A percentile compares a stretch with the other conserved stretches of the same genome.
Evolutionary conservation across 1,284 basidiomycete genomes (phyloP).

Genomic region (Anthracocystis panici-leucophaei): DNA sequence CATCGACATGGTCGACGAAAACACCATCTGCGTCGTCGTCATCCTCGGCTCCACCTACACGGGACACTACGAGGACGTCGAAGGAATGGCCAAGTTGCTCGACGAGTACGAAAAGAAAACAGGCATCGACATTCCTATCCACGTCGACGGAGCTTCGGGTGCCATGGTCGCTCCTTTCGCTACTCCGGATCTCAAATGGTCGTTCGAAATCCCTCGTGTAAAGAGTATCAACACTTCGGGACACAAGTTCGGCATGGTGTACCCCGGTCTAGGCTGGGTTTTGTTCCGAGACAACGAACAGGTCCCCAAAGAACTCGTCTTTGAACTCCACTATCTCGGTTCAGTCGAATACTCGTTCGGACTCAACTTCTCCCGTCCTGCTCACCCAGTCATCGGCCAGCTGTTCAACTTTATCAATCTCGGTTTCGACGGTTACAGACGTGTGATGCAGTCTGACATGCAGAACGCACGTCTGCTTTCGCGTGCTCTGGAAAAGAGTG

Average conservation of each 20-base stretch:
- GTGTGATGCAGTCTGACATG: slow-evolving; percentile 78
- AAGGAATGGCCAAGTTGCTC: slow-evolving; percentile 84
- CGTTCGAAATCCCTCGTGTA: slow-evolving; percentile 76
- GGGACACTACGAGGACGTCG: slow-evolving; percentile 90
- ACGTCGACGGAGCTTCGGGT: slow-evolving; percentile 74
- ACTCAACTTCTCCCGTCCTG: slow-evolving; percentile 92
- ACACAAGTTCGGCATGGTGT: slow-evolving; percentile 88
- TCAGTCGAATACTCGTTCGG: slow-evolving; percentile 76
- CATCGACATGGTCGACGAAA: slow-evolving; percentile 90
- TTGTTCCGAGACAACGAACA: slow-evolving; percentile 62
- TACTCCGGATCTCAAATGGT: slow-evolving; percentile 83
- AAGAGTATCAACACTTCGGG: slow-evolving; percentile 79
- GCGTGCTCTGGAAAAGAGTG: slow-evolving; percentile 83
- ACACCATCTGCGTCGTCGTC: slow-evolving; percentile 74
- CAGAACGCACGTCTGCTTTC: slow-evolving; percentile 83
- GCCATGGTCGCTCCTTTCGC: slow-evolving; percentile 78
- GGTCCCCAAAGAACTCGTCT: slow-evolving; percentile 76
- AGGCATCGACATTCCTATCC: slow-evolving; percentile 75
- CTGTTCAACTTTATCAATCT: slow-evolving; percentile 79
- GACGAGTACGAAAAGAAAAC: slow-evolving; percentile 87
- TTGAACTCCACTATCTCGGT: slow-evolving; percentile 80
- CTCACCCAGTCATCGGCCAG: slow-evolving; percentile 88
- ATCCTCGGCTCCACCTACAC: slow-evolving; percentile 84
- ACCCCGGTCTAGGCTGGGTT: slow-evolving; percentile 76
- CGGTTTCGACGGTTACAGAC: slow-evolving; percentile 63